Evolutionary conservation across 805 yeast genomes (phyloP), one percentile per base, ranked within the genome.

Genomic region (Candida nemodendra): DNA sequence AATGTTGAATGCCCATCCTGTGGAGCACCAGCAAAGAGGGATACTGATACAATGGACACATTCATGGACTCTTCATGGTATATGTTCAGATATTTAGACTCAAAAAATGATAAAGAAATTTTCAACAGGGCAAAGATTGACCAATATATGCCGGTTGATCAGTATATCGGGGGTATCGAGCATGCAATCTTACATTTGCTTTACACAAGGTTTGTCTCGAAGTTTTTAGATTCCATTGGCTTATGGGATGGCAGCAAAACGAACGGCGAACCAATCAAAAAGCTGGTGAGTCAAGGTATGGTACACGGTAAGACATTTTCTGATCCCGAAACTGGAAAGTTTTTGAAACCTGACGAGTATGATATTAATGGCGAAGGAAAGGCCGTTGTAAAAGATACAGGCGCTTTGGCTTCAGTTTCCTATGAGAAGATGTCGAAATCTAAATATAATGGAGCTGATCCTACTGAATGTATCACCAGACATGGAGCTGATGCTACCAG

Each of bases 41-140:
- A 93, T 48, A 87, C 98, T 0, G 99, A 93, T 55, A 93, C 99
- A 0, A 91, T 93, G 99, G 99, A 93, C 57, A 93, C 99, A 0
- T 93, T 93, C 56, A 91, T 93, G 79, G 99, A 93, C 62, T 85
- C 95, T 13, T 89, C 97, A 3, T 93, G 99, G 99, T 93, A 93
- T 61, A 86, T 76, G 60, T 81, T 93, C 66, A 74, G 99, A 42
- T 90, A 78, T 52, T 62, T 81, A 2, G 98, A 93, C 57, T 68
- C 95, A 0, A 64, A 78, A 22, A 91, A 93, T 58, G 44, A 52
- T 0, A 32, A 50, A 0, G 47, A 56, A 27, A 84, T 87, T 1
- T 88, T 91, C 53, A 64, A 54, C 19, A 62, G 58, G 41, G 69
- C 69, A 9, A 60, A 57, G 16, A 86, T 82, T 0, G 59, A 74